Evolutionary conservation across 768 basidiomycete genomes (phyloP).

Genomic region (Boletellus ananiceps): DNA sequence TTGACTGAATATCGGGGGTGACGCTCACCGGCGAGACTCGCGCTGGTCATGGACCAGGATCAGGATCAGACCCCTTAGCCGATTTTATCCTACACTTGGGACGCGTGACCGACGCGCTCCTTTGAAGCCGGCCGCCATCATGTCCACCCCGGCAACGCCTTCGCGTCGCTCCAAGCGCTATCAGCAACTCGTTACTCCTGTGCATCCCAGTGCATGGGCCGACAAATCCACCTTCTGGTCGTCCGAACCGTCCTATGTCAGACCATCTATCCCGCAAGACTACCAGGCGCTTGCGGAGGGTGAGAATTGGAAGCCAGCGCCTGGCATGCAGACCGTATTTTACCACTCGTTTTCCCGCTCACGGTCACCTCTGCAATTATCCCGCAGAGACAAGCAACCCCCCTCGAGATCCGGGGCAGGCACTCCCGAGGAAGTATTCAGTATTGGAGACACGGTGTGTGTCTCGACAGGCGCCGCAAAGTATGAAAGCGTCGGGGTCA

Average conservation of each 20-base stretch:
- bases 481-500: conserved; percentile 62
- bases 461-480: conserved; percentile 43
- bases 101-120: conserved; percentile 22
- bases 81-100: conserved; percentile 1
- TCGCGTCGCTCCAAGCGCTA: conserved; percentile 36
- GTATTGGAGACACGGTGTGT: conserved; percentile 64
- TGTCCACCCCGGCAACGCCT: conserved; percentile 26
- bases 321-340: conserved; percentile 24
- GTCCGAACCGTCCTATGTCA: conserved; percentile 18
- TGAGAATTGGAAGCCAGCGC: conserved; percentile 18
- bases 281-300: conserved; percentile 26
- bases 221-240: conserved; percentile 30
- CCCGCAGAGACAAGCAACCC: conserved; percentile 13
- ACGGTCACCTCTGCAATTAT: conserved; percentile 11
- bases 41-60: conserved; percentile 1
- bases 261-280: conserved; percentile 24
- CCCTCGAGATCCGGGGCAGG: conserved; percentile 6
- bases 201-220: conserved; percentile 22
- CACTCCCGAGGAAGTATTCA: conserved; percentile 37
- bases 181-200: conserved; percentile 30
- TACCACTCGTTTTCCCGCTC: conserved; percentile 28
- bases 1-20: background rate
- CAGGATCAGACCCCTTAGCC: conserved; percentile 1
- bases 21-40: conserved; percentile 11
- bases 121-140: background rate